Base-by-base conservation (phyloP, 176 grass and related monocot genomes). In the Lolium multiflorum region DNA sequence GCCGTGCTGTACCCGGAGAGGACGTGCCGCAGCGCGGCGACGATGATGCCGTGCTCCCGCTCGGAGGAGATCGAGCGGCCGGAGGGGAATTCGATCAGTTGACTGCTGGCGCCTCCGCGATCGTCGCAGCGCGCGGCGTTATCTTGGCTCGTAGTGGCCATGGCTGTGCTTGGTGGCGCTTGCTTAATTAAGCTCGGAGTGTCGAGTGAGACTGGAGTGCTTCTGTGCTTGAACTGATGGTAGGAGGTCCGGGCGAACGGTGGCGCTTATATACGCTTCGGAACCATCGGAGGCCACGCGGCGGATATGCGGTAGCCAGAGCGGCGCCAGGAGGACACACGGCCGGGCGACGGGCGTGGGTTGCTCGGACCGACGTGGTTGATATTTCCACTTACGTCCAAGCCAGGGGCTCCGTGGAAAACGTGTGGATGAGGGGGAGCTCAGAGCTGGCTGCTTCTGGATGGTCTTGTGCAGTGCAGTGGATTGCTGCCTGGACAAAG, bases 21-120 rank as follows among this genome's bases (percentile, higher is more conserved):
- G 28, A 98, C 96, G 88, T 91, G 86, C 72, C 83, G 64, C 31
- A 98, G 90, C 58, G 90, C 81, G 16, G 90, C 87, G 2, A 98
- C 91, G 21, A 94, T 95, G 86, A 95, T 79, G 79, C 67, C 57
- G 74, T 86, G 82, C 83, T 95, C 93, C 44, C 93, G 82, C 82
- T 92, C 91, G 0, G 12, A 35, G 1, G 90, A 82, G 79, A 90
- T 79, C 24, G 10, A 11, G 71, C 44, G 43, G 74, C 68, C 60
- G 3, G 81, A 6, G 9, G 81, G 4, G 13, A 78, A 52, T 22
- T 11, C 59, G 49, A 4, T 16, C 82, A 1, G 15, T 17, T 50
- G 12, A 4, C 65, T 24, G 21, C 12, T 7, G 81, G 37, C 48
- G 37, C 52, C 66, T 48, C 76, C 9, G 20, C 25, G 75, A 6